Conservation (phyloP, 1,139 yeast species). For the Hansenula sp. region DNA sequence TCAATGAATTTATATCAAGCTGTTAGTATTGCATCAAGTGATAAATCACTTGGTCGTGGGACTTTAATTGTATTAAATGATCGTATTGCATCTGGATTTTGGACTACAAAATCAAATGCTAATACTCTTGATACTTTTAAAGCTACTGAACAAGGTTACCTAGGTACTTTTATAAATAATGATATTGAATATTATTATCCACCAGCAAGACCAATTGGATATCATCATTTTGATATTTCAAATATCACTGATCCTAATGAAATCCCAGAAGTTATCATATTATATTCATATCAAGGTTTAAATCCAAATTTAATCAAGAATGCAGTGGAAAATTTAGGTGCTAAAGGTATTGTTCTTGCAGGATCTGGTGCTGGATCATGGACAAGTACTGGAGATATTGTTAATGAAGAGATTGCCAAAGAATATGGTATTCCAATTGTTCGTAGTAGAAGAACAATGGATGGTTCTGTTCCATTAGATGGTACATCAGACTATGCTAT, state of each 20-base stretch:
- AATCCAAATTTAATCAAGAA: conserved; percentile 36
- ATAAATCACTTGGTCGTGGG: conserved; percentile 42
- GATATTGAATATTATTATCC: conserved; percentile 36
- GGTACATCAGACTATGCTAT: conserved; percentile 30
- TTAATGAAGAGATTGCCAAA: conserved; percentile 28
- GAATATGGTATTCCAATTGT: conserved; percentile 39
- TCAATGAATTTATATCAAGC: conserved; percentile 60
- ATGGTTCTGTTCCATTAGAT: conserved; percentile 38
- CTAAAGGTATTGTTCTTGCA: conserved; percentile 47
- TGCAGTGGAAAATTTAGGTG: conserved; percentile 31
- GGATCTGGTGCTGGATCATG: conserved; percentile 58
- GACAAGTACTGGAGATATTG: conserved; percentile 31
- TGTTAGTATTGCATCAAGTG: conserved; percentile 43
- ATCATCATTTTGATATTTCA: conserved; percentile 18
- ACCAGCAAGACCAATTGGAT: conserved; percentile 19
- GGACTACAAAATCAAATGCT: conserved; percentile 52
- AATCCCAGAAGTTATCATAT: conserved; percentile 40
- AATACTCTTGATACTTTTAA: conserved; percentile 54
- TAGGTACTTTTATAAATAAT: conserved; percentile 52
- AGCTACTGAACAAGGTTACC: conserved; percentile 50
- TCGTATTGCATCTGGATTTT: conserved; percentile 51
- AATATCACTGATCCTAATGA: conserved; percentile 16
- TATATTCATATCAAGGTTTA: conserved; percentile 52
- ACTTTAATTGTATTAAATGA: conserved; percentile 51
- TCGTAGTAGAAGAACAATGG: conserved; percentile 49